phyloP scores from a whole-genome alignment of 495 filamentous ascomycete species.

The Penicillium robsamsonii region DNA sequence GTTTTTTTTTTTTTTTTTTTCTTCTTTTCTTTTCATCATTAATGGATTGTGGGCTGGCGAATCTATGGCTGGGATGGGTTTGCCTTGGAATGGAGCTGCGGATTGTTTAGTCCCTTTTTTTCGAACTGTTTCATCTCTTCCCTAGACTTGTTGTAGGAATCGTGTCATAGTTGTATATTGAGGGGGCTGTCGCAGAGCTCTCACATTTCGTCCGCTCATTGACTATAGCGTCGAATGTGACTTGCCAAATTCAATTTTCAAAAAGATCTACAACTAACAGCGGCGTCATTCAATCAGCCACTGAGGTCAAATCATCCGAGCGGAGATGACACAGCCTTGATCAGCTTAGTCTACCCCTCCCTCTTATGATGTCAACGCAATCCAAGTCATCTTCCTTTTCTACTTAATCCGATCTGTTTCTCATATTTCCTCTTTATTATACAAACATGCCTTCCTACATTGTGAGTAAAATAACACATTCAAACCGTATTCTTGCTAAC shows the following conservation, averaged over 20 bases:
- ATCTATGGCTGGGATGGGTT: slow-evolving; percentile 34
- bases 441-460: slow-evolving; percentile 6
- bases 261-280: too few relatives aligned
- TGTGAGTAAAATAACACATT: neutral
- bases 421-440: neutral
- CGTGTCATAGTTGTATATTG: neutral
- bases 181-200: too few relatives aligned
- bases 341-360: slow-evolving; percentile 12
- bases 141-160: neutral
- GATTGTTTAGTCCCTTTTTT: slow-evolving; percentile 24
- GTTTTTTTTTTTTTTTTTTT: slow-evolving; percentile 7
- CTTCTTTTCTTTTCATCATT: slow-evolving; percentile 26
- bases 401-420: neutral
- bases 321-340: slow-evolving; percentile 2
- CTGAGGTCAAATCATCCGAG: neutral
- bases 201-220: too few relatives aligned
- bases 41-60: slow-evolving; percentile 38
- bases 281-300: neutral
- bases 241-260: too few relatives aligned
- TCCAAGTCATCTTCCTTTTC: neutral
- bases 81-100: slow-evolving; percentile 27
- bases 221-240: too few relatives aligned
- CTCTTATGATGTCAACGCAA: slow-evolving; percentile 11
- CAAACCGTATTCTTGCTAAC: neutral
- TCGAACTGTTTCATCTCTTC: neutral